phyloP scores from a whole-genome alignment of 108 stramenopile species.

The Fragilaria radians region DNA sequence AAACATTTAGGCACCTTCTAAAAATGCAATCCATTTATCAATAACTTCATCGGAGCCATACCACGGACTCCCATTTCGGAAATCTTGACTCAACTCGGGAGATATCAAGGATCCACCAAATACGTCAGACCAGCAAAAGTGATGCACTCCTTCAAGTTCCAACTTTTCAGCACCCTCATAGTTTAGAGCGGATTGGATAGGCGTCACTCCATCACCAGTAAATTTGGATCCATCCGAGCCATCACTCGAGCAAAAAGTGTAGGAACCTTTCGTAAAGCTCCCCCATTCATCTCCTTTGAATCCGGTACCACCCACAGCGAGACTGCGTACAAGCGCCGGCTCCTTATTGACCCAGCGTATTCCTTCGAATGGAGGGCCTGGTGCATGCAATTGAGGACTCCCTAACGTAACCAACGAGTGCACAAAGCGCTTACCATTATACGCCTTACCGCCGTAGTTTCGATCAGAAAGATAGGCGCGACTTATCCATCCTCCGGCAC shows the following conservation, averaged over 20 bases:
- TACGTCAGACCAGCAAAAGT: slow-evolving; percentile 60
- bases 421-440: slow-evolving; percentile 38
- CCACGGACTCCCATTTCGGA: slow-evolving; percentile 46
- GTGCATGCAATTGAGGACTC: slow-evolving; percentile 52
- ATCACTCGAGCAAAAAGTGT: slow-evolving; percentile 50
- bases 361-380: slow-evolving; percentile 62
- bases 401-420: slow-evolving; percentile 63
- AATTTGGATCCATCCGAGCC: slow-evolving; percentile 48
- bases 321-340: slow-evolving; percentile 27
- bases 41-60: slow-evolving; percentile 54
- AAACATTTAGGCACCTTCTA: slow-evolving; percentile 4
- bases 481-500: slow-evolving; percentile 65
- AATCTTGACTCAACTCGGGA: slow-evolving; percentile 41
- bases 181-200: slow-evolving; percentile 37
- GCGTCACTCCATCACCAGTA: slow-evolving; percentile 75
- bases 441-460: slow-evolving; percentile 56
- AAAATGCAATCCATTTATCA: slow-evolving; percentile 49
- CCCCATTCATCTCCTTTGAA: slow-evolving; percentile 54
- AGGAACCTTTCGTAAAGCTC: slow-evolving; percentile 42
- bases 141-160: slow-evolving; percentile 32
- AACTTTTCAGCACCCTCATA: slow-evolving; percentile 41
- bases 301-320: slow-evolving; percentile 59
- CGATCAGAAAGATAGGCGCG: slow-evolving; percentile 47
- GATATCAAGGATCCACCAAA: slow-evolving; percentile 49
- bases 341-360: slow-evolving; percentile 56